Evolutionary conservation across 441 rosid species (phyloP).

Genomic region (Arabidopsis hybrid): DNA sequence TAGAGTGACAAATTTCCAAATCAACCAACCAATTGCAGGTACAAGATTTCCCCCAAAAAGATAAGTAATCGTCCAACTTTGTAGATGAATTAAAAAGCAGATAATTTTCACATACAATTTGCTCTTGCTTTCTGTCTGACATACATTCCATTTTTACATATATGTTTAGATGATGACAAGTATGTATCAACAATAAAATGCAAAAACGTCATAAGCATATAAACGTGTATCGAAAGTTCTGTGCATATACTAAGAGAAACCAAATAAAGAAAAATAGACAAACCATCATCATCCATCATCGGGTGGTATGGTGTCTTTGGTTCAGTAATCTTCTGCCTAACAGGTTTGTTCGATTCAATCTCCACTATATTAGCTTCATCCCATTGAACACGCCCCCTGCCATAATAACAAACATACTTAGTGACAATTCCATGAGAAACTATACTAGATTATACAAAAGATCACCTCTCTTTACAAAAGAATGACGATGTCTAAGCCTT

Average conservation of each 20-base stretch:
- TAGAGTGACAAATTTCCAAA: background rate
- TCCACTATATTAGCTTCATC: constrained; percentile 85
- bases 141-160: background rate
- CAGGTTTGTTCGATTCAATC: constrained; percentile 95
- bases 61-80: background rate
- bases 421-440: constrained; percentile 21
- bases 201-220: background rate
- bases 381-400: constrained; percentile 81
- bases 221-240: background rate
- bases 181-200: background rate
- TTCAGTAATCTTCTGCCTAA: constrained; percentile 98
- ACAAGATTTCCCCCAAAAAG: background rate
- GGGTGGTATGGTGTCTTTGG: constrained; percentile 98
- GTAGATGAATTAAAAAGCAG: constrained; percentile 19
- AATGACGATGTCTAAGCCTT: background rate
- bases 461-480: background rate
- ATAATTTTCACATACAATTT: background rate
- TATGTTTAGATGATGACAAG: background rate
- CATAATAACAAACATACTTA: constrained; percentile 35
- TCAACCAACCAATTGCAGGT: constrained; percentile 15
- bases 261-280: constrained; percentile 34
- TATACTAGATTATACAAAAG: background rate
- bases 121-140: background rate
- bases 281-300: constrained; percentile 95
- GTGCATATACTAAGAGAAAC: constrained; percentile 6